Percentiles rank a stretch among this genome's conserved stretches.
These are phyloP conservation scores for Starmerella bombicola DNA, from an alignment of 805 yeast species.

Conservation along the genomic window DNA sequence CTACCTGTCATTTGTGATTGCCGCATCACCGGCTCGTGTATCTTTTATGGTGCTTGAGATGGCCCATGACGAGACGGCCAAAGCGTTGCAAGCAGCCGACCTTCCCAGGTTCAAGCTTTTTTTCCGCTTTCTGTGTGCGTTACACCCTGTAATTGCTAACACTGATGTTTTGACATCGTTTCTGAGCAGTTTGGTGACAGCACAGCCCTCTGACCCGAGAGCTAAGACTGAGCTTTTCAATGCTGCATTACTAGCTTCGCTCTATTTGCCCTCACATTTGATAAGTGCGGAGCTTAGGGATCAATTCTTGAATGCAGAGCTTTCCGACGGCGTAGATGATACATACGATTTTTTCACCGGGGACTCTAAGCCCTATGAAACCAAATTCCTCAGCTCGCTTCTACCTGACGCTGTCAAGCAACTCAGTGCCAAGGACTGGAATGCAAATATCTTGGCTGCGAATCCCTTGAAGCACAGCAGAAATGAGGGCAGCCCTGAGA, in stretches of 20 bases:
- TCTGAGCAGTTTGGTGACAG: conserved; percentile 1
- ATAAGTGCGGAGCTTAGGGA: conserved; percentile 9
- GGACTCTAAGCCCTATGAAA: conserved; percentile 23
- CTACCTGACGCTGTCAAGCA: conserved; percentile 19
- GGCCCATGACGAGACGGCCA: conserved; percentile 52
- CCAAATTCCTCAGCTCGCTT: conserved; percentile 27
- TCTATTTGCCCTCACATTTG: conserved; percentile 13
- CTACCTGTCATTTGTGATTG: conserved; percentile 51
- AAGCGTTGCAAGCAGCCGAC: conserved; percentile 35
- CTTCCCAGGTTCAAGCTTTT: conserved; percentile 63
- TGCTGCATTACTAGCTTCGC: conserved; percentile 15
- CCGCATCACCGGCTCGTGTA: conserved; percentile 27
- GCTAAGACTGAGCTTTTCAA: conserved; percentile 25
- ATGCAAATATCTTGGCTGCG: conserved; percentile 17
- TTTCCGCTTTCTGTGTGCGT: conserved; percentile 54
- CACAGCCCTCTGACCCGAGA: neutral
- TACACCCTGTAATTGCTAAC: conserved; percentile 46
- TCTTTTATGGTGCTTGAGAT: conserved; percentile 60
- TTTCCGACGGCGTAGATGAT: conserved; percentile 2
- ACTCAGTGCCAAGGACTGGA: conserved; percentile 21
- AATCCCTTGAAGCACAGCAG: conserved; percentile 9
- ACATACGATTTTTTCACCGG: conserved; percentile 14
- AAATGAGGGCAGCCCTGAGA: neutral
- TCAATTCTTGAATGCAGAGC: conserved; percentile 2
- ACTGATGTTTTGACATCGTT: conserved; percentile 34